phyloP scores from a whole-genome alignment of 164 flowering plant species.

The Nymphaea thermarum region DNA sequence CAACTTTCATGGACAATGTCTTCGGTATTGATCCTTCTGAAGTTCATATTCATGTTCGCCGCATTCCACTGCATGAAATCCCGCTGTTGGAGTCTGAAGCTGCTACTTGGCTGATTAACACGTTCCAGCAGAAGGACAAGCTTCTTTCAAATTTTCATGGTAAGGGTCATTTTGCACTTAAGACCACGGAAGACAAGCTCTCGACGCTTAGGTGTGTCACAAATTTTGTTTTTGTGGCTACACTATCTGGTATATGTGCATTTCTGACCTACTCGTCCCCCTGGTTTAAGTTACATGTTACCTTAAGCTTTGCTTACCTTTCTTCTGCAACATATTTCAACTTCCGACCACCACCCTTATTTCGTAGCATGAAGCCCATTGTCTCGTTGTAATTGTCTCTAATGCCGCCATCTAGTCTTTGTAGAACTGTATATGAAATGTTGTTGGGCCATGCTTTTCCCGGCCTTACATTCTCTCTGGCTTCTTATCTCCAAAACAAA shows the following conservation, averaged over 20 bases:
- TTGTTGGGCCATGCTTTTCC: no score
- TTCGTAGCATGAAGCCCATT: no score
- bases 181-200: conserved; percentile 47
- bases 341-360: no score
- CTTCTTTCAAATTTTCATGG: conserved; percentile 49
- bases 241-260: conserved; percentile 27
- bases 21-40: conserved; percentile 77
- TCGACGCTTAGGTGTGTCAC: conserved; percentile 41
- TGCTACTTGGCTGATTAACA: conserved; percentile 49
- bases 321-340: no score
- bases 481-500: no score
- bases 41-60: conserved; percentile 72
- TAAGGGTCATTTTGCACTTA: conserved; percentile 49
- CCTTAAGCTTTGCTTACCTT: no score
- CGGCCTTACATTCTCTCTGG: no score
- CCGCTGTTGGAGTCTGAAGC: conserved; percentile 47
- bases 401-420: no score
- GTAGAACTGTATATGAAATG: no score
- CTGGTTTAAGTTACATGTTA: conserved; percentile 62
- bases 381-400: no score
- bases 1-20: conserved; percentile 69
- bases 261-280: conserved; percentile 47
- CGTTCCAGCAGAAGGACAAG: conserved; percentile 47
- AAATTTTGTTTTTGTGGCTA: conserved; percentile 26
- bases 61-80: conserved; percentile 36